Base-by-base conservation (phyloP, 805 yeast genomes). In the Maudiozyma serrabonitensis region DNA sequence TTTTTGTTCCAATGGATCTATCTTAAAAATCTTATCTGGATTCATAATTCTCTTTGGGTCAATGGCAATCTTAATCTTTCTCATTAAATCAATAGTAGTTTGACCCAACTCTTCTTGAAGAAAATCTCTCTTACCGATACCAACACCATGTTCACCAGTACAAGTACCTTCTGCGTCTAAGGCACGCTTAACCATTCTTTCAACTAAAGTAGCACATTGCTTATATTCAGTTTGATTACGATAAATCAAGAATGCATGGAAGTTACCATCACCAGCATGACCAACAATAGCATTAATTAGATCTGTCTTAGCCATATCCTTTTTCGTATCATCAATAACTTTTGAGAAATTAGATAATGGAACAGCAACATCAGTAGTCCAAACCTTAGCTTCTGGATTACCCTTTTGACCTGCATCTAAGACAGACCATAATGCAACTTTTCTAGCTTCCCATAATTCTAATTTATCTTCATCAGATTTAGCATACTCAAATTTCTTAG, bases 141-240 rank as follows among this genome's bases (percentile, higher is more conserved):
- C 95, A 39, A 87, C 78, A 13, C 95, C 95, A 61, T 87, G 95
- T 60, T 87, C 95, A 35, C 95, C 95, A 4, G 89, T 83, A 55
- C 88, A 81, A 1, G 95, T 87, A 1, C 95, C 95, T 47, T 86
- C 95, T 38, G 81, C 75, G 1, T 69, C 75, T 16, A 87, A 67
- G 0, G 91, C 95, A 40, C 81, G 63, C 42, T 73, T 60, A 45
- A 84, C 84, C 84, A 87, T 80, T 46, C 76, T 70, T 26, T 75
- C 73, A 13, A 83, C 81, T 12, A 83, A 58, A 12, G 61, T 58
- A 51, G 76, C 75, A 2, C 79, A 82, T 21, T 63, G 64, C 1
- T 68, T 65, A 18, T 69, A 57, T 54, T 80, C 76, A 19, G 75
- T 75, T 0, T 79, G 78, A 46, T 73, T 74, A 43, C 72, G 74